phyloP scores from a whole-genome alignment of 768 basidiomycete genomes.

The Hygrophorus russula region DNA sequence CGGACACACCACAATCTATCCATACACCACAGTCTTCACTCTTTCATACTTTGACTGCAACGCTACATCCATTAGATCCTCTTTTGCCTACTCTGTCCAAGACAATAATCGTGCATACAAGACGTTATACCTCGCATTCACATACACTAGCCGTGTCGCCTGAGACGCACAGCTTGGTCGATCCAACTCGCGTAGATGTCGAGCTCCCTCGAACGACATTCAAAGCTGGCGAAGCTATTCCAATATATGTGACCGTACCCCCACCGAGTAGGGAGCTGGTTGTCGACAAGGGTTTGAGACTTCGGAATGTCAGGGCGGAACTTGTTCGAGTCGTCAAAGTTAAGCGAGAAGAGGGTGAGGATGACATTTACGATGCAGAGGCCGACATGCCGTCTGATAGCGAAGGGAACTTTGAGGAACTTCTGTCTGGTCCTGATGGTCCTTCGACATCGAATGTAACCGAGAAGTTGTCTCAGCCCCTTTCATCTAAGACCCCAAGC shows the following conservation, averaged over 20 bases:
- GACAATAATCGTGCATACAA: constrained; percentile 56
- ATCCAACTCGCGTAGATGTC: constrained; percentile 58
- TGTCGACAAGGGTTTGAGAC: constrained; percentile 54
- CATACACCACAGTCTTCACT: constrained; percentile 67
- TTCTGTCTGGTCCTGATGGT: constrained; percentile 16
- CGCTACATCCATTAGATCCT: constrained; percentile 40
- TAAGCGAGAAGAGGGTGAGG: constrained; percentile 31
- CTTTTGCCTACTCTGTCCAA: constrained; percentile 32
- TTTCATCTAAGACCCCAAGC: constrained; percentile 26
- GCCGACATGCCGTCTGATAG: constrained; percentile 14
- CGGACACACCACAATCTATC: constrained; percentile 77
- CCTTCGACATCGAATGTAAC: constrained; percentile 17
- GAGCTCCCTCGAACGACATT: constrained; percentile 67
- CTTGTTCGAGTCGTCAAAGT: constrained; percentile 59
- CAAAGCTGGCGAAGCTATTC: constrained; percentile 60
- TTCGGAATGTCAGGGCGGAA: constrained; percentile 75
- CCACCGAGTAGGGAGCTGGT: constrained; percentile 61
- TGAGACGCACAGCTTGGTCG: constrained; percentile 41
- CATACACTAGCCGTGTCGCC: constrained; percentile 47
- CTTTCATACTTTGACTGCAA: constrained; percentile 58
- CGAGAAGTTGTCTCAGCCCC: constrained; percentile 18
- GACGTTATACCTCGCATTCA: constrained; percentile 61
- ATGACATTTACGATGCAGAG: constrained; percentile 23
- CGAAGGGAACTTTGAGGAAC: constrained; percentile 7
- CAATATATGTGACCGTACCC: constrained; percentile 72